Evolutionary conservation across 2,329 filamentous ascomycete genomes (phyloP).

Genomic region (Botrytis pseudocinerea): DNA sequence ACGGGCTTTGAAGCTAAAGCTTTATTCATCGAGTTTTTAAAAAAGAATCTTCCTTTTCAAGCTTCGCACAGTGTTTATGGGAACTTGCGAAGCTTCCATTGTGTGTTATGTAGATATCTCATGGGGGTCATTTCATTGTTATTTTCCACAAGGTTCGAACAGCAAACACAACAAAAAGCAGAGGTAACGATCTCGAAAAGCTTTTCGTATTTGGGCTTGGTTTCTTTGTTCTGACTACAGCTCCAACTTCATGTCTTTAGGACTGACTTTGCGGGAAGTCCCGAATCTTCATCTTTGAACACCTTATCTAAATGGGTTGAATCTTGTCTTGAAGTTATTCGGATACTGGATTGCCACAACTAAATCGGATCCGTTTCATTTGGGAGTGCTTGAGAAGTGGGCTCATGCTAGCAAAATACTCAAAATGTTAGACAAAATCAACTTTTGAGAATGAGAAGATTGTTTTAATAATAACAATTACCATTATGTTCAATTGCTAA

Average conservation of each 20-base stretch:
- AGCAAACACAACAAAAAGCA: too few species aligned
- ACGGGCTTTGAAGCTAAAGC: background rate
- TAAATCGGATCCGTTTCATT: background rate
- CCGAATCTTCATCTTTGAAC: background rate
- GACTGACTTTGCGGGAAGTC: background rate
- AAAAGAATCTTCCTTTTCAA: background rate
- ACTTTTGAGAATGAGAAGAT: background rate
- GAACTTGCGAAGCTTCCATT: background rate
- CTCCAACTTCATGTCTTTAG: background rate
- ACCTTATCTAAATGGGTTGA: background rate
- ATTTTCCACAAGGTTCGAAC: background rate
- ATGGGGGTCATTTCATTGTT: background rate
- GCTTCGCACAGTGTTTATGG: too few species aligned
- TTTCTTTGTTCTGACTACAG: background rate
- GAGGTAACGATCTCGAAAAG: background rate
- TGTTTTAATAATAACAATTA: background rate
- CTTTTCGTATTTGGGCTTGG: background rate
- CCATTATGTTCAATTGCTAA: background rate
- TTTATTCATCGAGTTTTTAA: background rate
- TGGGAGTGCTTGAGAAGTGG: background rate
- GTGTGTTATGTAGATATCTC: background rate
- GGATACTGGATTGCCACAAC: background rate
- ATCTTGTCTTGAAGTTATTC: background rate
- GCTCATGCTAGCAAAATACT: background rate
- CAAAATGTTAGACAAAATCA: background rate